These are phyloP conservation scores for Termitomyces sp. DNA, from an alignment of 768 basidiomycete species.

Conservation along the genomic window DNA sequence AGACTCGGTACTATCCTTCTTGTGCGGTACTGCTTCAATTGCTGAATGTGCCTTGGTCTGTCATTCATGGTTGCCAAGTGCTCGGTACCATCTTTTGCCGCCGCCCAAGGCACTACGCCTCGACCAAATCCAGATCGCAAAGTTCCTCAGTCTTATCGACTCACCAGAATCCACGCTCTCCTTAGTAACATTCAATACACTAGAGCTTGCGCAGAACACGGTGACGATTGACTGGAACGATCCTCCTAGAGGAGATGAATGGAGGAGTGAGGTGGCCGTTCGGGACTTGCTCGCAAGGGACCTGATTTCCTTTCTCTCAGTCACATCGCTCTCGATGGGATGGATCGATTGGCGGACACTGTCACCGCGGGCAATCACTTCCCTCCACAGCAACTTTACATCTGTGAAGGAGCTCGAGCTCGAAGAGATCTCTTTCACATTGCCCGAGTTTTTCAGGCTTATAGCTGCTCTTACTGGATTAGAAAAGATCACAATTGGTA, in stretches of 20 bases:
- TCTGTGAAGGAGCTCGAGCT: neutral
- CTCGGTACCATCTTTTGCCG: neutral
- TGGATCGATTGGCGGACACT: neutral
- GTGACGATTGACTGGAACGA: too few species aligned
- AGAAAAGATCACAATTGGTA: neutral
- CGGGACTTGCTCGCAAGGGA: neutral
- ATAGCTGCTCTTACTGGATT: neutral
- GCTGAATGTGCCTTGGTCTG: constrained; percentile 1
- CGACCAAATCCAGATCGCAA: neutral
- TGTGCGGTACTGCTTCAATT: neutral
- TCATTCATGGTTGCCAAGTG: neutral
- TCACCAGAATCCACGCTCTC: neutral
- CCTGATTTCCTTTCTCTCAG: neutral
- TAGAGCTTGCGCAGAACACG: neutral
- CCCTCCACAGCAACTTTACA: neutral
- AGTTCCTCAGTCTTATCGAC: neutral
- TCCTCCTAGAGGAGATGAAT: too few species aligned
- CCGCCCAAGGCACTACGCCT: neutral
- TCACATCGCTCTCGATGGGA: neutral
- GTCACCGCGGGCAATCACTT: neutral
- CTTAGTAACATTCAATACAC: neutral
- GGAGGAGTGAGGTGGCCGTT: too few species aligned
- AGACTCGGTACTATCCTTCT: neutral
- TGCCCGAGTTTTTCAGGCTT: neutral
- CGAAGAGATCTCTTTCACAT: neutral